A percentile compares a stretch with the other conserved stretches of the same genome.
Conservation (phyloP, 2,329 filamentous ascomycete genomes). For the Apiospora pterosperma region DNA sequence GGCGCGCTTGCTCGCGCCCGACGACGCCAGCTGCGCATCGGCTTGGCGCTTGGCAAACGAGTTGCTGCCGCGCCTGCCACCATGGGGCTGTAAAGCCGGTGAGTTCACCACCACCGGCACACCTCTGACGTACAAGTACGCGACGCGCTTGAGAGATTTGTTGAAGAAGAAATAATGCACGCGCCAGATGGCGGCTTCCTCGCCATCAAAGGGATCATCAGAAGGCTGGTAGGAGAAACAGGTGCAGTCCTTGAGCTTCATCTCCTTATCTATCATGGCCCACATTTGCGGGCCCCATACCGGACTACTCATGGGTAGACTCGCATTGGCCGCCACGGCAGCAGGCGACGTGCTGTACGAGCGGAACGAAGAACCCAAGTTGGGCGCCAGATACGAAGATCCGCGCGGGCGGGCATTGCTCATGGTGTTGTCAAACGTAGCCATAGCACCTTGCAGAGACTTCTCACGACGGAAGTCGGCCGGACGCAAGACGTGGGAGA, state of each 20-base stretch:
- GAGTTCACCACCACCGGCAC: slow-evolving; percentile 63
- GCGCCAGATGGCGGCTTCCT: slow-evolving; percentile 92
- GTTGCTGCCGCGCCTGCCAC: slow-evolving; percentile 21
- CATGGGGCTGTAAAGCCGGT: slow-evolving; percentile 24
- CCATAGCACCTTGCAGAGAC: slow-evolving; percentile 77
- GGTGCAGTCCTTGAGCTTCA: slow-evolving; percentile 84
- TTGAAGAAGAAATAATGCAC: slow-evolving; percentile 98
- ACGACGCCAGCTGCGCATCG: slow-evolving; percentile 20
- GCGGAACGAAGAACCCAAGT: slow-evolving; percentile 38
- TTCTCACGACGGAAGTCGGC: slow-evolving; percentile 86
- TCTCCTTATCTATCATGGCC: slow-evolving; percentile 89
- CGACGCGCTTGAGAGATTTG: slow-evolving; percentile 84
- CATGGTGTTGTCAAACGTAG: slow-evolving; percentile 81
- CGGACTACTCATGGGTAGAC: slow-evolving; percentile 47
- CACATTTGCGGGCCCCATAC: slow-evolving; percentile 90
- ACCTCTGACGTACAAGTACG: slow-evolving; percentile 90
- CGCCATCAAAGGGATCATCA: slow-evolving; percentile 86
- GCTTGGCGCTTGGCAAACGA: slow-evolving; percentile 27
- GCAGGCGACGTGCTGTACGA: slow-evolving; percentile 32
- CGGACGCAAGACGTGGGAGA: slow-evolving; percentile 85
- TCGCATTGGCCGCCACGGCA: slow-evolving; percentile 31
- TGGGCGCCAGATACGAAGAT: slow-evolving; percentile 26
- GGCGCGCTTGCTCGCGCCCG: slow-evolving; percentile 69
- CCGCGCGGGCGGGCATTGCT: slow-evolving; percentile 75
- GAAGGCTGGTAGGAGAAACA: slow-evolving; percentile 88